Percentiles rank a stretch among this genome's conserved stretches.
phyloP scores from a whole-genome alignment of 768 basidiomycete species.

The Xanthoconium purpureum region DNA sequence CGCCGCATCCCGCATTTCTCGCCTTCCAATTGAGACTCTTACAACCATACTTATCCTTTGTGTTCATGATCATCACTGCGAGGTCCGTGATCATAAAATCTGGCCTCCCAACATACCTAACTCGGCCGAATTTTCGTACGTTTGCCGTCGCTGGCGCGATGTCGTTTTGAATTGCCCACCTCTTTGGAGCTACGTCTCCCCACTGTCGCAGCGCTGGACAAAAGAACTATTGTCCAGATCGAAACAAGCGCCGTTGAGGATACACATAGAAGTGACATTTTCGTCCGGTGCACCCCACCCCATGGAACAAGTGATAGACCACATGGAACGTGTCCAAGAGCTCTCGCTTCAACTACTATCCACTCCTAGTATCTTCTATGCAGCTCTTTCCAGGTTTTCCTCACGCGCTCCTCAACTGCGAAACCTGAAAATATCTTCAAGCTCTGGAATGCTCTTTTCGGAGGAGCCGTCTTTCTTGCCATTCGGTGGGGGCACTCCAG shows the following conservation, averaged over 20 bases:
- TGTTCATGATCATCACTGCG: neutral
- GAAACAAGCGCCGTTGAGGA: slow-evolving; percentile 32
- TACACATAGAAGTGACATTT: neutral
- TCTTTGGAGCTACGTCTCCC: slow-evolving; percentile 38
- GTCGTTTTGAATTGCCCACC: slow-evolving; percentile 39
- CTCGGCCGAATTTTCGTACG: slow-evolving; percentile 12
- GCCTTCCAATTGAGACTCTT: slow-evolving; percentile 16
- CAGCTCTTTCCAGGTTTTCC: neutral
- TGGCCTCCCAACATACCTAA: neutral
- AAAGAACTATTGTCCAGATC: slow-evolving; percentile 43
- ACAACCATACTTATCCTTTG: slow-evolving; percentile 9
- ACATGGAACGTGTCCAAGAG: neutral
- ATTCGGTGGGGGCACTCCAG: neutral
- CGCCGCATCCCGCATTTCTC: neutral
- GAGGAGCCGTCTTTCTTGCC: neutral
- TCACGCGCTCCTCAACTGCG: neutral
- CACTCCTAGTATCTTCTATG: too few relatives aligned
- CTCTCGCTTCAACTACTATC: neutral
- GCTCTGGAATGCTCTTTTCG: too few relatives aligned
- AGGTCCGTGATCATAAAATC: neutral
- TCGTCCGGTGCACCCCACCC: too few relatives aligned
- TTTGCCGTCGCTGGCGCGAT: slow-evolving; percentile 37
- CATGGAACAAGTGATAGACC: neutral
- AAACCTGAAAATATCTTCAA: neutral
- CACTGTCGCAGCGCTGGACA: slow-evolving; percentile 33